Conservation (phyloP, 2,329 filamentous ascomycete genomes). For the Cladosporium sp. region DNA sequence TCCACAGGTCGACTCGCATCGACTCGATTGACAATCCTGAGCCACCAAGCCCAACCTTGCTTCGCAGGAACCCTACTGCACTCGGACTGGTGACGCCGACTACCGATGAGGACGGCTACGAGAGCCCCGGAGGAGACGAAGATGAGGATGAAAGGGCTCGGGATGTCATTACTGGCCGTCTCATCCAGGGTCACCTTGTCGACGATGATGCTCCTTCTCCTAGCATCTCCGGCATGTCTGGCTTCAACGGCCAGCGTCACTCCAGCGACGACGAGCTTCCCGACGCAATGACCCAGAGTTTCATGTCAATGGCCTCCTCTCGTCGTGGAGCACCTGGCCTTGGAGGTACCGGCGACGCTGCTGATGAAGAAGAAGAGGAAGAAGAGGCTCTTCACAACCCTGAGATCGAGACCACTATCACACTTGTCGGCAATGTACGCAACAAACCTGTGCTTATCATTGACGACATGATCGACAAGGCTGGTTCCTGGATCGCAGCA, state of each 20-base stretch:
- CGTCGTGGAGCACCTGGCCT: constrained; percentile 61
- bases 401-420: constrained; percentile 90
- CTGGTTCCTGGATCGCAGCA: constrained; percentile 93
- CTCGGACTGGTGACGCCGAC: constrained; percentile 31
- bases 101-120: constrained; percentile 38
- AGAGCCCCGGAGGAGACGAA: constrained; percentile 37
- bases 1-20: constrained; percentile 35
- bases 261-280: constrained; percentile 61
- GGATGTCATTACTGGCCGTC: constrained; percentile 86
- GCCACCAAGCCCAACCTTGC: constrained; percentile 2
- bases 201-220: constrained; percentile 90
- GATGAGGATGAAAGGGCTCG: constrained; percentile 61
- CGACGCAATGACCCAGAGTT: constrained; percentile 81
- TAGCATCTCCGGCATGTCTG: constrained; percentile 59
- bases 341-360: constrained; percentile 81
- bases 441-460: constrained; percentile 89
- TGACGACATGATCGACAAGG: constrained; percentile 99
- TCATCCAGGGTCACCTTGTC: constrained; percentile 93
- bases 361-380: constrained; percentile 84
- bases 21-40: constrained; percentile 31
- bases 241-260: constrained; percentile 49
- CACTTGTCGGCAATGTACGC: constrained; percentile 91
- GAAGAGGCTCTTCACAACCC: constrained; percentile 83
- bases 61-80: constrained; percentile 32
- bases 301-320: constrained; percentile 79